These are phyloP conservation scores for Adansonia gregorii DNA, from an alignment of 441 rosid genomes.

Conservation along the genomic window DNA sequence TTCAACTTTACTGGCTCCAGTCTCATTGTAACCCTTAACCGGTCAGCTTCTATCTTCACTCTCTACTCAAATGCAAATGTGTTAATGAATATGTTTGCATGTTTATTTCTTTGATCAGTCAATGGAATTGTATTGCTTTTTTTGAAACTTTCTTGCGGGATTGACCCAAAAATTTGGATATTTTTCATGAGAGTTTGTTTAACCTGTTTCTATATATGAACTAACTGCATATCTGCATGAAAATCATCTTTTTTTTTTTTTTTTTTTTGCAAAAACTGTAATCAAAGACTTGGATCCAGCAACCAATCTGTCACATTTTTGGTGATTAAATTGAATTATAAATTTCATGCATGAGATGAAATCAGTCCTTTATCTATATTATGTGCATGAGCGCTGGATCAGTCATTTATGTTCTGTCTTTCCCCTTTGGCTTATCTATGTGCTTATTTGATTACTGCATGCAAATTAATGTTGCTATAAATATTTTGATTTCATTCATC, in stretches of 20 bases:
- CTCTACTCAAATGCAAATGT: background rate
- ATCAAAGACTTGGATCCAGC: background rate
- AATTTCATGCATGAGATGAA: background rate
- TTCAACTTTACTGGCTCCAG: background rate
- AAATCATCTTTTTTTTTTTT: background rate
- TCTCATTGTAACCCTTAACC: background rate
- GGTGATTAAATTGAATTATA: background rate
- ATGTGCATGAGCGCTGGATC: background rate
- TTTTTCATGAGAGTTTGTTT: background rate
- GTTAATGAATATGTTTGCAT: background rate
- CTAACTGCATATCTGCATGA: background rate
- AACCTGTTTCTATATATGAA: background rate
- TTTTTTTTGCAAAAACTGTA: background rate
- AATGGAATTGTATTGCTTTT: background rate
- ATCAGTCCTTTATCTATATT: background rate
- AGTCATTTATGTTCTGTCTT: background rate
- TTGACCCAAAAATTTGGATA: background rate
- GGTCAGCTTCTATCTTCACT: slow-evolving; percentile 5
- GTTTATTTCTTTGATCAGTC: background rate
- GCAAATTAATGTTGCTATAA: background rate
- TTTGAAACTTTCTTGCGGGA: background rate
- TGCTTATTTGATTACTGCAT: background rate
- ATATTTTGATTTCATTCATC: background rate
- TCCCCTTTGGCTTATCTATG: background rate
- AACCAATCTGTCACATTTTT: background rate